These are phyloP conservation scores for Metschnikowia sp. DNA, from an alignment of 805 yeast genomes.

Conservation along the genomic window DNA sequence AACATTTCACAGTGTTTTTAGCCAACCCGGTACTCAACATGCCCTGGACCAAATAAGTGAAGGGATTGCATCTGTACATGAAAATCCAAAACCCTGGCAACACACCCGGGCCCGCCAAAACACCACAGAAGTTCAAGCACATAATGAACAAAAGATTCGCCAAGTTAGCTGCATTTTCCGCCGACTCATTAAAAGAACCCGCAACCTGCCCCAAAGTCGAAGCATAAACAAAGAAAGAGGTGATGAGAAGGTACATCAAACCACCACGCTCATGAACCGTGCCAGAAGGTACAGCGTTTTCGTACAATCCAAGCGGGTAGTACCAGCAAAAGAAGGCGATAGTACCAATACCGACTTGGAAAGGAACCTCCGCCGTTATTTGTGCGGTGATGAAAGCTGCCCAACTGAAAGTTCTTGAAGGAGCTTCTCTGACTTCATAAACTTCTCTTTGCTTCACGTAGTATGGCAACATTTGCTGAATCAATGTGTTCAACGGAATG, in stretches of 20 bases:
- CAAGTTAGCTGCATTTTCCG: constrained; percentile 26
- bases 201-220: constrained; percentile 25
- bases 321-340: constrained; percentile 63
- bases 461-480: constrained; percentile 41
- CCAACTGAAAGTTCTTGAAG: constrained; percentile 45
- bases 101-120: constrained; percentile 49
- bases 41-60: constrained; percentile 52
- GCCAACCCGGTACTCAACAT: constrained; percentile 43
- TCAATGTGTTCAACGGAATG: constrained; percentile 37
- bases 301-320: constrained; percentile 42
- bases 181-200: constrained; percentile 21
- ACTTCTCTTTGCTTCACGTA: constrained; percentile 43
- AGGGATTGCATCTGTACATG: constrained; percentile 73
- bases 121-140: constrained; percentile 71
- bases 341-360: constrained; percentile 50
- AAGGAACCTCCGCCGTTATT: constrained; percentile 45
- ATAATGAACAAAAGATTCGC: constrained; percentile 23
- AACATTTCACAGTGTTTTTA: constrained; percentile 48
- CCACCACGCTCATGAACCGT: constrained; percentile 32
- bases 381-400: constrained; percentile 38
- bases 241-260: constrained; percentile 32
- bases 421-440: constrained; percentile 46
- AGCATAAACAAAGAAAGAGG: constrained; percentile 18
- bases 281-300: constrained; percentile 14
- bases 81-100: constrained; percentile 86